A percentile compares a stretch with the other conserved stretches of the same genome.
These are phyloP conservation scores for Erucastrum elatum DNA, from an alignment of 345 rosid species.

Conservation along the genomic window DNA sequence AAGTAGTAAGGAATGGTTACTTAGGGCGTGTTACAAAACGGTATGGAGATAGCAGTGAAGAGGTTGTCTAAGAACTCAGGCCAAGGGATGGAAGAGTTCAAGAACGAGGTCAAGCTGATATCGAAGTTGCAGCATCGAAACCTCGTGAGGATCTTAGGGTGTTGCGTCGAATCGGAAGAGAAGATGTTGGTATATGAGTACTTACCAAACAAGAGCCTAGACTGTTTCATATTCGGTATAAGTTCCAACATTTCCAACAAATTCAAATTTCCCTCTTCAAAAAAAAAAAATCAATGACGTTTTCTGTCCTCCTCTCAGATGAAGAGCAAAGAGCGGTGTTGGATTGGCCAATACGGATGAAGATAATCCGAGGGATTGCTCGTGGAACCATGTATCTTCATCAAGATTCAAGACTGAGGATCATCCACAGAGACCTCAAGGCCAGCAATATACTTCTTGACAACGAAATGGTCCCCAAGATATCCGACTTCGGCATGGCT, in stretches of 20 bases:
- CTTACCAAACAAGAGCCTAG: slow-evolving; percentile 65
- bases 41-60: slow-evolving; percentile 34
- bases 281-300: not conserved
- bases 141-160: slow-evolving; percentile 37
- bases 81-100: slow-evolving; percentile 36
- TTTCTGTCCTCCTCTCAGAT: slow-evolving; percentile 35
- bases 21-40: slow-evolving; percentile 26
- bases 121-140: slow-evolving; percentile 34
- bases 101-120: slow-evolving; percentile 34
- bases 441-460: slow-evolving; percentile 42
- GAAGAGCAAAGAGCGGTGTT: slow-evolving; percentile 34
- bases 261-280: not conserved
- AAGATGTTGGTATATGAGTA: slow-evolving; percentile 66
- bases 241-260: slow-evolving; percentile 3
- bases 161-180: slow-evolving; percentile 46
- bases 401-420: slow-evolving; percentile 46
- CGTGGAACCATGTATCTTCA: slow-evolving; percentile 53
- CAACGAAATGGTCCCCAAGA: slow-evolving; percentile 37
- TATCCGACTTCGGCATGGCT: slow-evolving; percentile 36
- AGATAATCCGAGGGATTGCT: slow-evolving; percentile 58
- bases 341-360: slow-evolving; percentile 57
- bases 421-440: slow-evolving; percentile 43
- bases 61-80: slow-evolving; percentile 29
- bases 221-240: slow-evolving; percentile 51
- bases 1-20: not conserved